Percentiles rank a stretch among this genome's conserved stretches.
Conservation (phyloP, 2,329 filamentous ascomycete species). For the Trichophyton simii region DNA sequence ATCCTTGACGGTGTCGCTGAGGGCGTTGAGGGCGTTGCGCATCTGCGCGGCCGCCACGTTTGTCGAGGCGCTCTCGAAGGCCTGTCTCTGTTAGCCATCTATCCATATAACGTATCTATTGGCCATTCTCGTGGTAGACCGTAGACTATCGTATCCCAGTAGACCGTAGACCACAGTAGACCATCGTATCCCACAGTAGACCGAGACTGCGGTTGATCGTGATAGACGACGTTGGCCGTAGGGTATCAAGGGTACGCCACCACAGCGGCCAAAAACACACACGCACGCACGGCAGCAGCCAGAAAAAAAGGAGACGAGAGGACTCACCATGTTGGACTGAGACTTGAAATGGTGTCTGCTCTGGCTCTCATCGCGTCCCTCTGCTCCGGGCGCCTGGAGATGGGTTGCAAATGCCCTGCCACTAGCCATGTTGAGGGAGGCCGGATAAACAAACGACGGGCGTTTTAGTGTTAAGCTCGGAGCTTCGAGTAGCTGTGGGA, state of each 20-base stretch:
- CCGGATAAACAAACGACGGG: not conserved
- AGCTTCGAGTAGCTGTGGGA: not conserved
- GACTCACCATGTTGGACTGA: conserved; percentile 44
- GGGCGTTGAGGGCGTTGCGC: conserved; percentile 90
- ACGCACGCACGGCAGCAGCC: not conserved
- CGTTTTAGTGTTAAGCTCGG: not conserved
- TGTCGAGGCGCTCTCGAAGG: conserved; percentile 98
- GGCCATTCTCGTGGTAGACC: too few relatives aligned
- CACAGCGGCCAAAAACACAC: not conserved
- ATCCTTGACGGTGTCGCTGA: conserved; percentile 81
- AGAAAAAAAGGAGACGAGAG: too few relatives aligned
- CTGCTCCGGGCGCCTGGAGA: conserved; percentile 47
- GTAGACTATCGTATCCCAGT: too few relatives aligned
- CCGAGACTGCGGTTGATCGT: too few relatives aligned
- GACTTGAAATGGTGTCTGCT: conserved; percentile 42
- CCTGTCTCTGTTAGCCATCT: conserved; percentile 41
- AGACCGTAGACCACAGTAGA: too few relatives aligned
- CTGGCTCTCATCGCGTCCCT: conserved; percentile 24
- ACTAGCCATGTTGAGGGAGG: conserved; percentile 46
- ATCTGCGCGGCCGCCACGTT: conserved; percentile 97
- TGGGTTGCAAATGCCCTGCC: conserved; percentile 68
- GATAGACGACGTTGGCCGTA: too few relatives aligned
- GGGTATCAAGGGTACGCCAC: too few relatives aligned
- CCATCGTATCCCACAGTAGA: too few relatives aligned
- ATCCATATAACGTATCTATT: not conserved